These are phyloP conservation scores for Ophiosphaerella korrae DNA, from an alignment of 2,329 filamentous ascomycete genomes.

Conservation along the genomic window DNA sequence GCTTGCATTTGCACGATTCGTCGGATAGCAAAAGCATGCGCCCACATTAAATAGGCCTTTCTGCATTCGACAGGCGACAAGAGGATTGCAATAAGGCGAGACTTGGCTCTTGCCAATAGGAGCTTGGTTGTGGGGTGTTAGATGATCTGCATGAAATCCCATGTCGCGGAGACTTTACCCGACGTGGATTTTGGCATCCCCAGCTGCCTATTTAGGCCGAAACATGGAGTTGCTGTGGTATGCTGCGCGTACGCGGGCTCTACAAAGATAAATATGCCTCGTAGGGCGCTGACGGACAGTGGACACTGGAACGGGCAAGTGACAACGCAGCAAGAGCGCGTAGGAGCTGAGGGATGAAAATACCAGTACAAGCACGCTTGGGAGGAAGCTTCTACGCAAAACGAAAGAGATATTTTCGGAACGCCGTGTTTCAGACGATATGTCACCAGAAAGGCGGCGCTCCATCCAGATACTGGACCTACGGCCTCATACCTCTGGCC, in stretches of 20 bases:
- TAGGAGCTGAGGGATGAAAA: no score
- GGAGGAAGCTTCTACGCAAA: no score
- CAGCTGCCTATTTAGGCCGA: conserved; percentile 11
- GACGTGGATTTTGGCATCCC: neutral
- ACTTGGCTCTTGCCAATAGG: conserved; percentile 20
- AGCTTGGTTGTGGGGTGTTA: conserved; percentile 9
- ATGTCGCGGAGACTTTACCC: conserved; percentile 12
- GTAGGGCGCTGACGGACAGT: no score
- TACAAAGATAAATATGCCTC: no score
- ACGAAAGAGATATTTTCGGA: no score
- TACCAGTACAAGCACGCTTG: no score
- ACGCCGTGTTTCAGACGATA: no score
- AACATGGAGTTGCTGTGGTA: neutral
- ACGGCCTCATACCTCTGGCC: no score
- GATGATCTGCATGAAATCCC: conserved; percentile 10
- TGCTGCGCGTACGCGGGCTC: neutral
- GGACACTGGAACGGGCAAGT: no score
- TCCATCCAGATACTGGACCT: no score
- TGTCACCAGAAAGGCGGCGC: no score
- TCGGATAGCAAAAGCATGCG: neutral
- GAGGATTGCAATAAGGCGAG: conserved; percentile 10
- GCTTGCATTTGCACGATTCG: neutral
- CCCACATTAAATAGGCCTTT: neutral
- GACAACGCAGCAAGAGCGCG: no score
- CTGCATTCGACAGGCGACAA: conserved; percentile 18